Evolutionary conservation across 345 rosid species (phyloP).

Genomic region (Litchi chinensis): DNA sequence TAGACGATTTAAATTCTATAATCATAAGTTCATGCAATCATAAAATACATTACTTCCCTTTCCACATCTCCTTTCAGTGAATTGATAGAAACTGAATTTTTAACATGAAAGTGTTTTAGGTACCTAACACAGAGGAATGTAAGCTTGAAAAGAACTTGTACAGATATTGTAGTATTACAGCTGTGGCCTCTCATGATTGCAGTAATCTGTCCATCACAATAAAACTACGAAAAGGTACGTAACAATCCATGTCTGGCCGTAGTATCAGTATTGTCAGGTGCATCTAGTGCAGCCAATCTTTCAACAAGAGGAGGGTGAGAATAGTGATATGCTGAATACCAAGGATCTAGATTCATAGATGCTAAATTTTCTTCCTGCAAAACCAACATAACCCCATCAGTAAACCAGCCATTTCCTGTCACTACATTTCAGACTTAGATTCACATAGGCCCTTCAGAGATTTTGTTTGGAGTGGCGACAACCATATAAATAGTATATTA

Average conservation of each 20-base stretch:
- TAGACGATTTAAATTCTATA: not conserved
- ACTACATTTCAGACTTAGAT: no score
- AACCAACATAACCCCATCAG: not conserved
- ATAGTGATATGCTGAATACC: slow-evolving; percentile 97
- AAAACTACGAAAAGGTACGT: slow-evolving; percentile 21
- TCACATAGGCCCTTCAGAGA: not conserved
- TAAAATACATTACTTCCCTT: slow-evolving; percentile 8
- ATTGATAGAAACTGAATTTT: slow-evolving; percentile 16
- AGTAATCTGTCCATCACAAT: not conserved
- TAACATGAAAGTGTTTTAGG: slow-evolving; percentile 2
- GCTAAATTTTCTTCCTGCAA: slow-evolving; percentile 96
- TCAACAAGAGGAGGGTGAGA: slow-evolving; percentile 98
- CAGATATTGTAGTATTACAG: slow-evolving; percentile 24
- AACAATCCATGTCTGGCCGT: not conserved
- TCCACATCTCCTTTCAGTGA: not conserved
- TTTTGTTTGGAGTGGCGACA: no score
- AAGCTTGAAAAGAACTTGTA: slow-evolving; percentile 13
- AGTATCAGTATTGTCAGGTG: slow-evolving; percentile 71
- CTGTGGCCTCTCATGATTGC: slow-evolving; percentile 8
- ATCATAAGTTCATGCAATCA: slow-evolving; percentile 8
- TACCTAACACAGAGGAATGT: slow-evolving; percentile 14
- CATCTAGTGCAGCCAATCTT: slow-evolving; percentile 81
- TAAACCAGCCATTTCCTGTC: not conserved
- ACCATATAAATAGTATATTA: no score
- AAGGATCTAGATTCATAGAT: slow-evolving; percentile 96